phyloP scores from a whole-genome alignment of 2,329 filamentous ascomycete genomes.

The Didymella pinodella region DNA sequence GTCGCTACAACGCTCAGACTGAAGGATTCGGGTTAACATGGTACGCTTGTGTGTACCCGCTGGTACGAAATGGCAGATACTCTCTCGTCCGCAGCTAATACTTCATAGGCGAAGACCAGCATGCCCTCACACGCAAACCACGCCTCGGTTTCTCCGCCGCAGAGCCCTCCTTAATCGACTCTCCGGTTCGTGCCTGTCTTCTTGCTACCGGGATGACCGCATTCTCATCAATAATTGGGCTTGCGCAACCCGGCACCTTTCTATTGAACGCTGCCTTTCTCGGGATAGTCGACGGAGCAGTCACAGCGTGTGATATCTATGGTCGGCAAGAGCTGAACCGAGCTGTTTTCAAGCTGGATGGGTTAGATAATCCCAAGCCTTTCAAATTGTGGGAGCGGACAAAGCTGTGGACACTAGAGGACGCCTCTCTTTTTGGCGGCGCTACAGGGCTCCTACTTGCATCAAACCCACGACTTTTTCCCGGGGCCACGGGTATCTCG shows the following conservation, averaged over 20 bases:
- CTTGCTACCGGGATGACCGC: conserved; percentile 23
- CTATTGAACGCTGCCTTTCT: conserved; percentile 25
- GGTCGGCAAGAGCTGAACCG: conserved; percentile 29
- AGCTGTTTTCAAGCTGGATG: conserved; percentile 30
- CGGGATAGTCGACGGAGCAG: conserved; percentile 21
- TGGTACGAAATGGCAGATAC: conserved; percentile 18
- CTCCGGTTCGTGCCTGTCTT: conserved; percentile 18
- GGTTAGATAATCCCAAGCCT: conserved; percentile 25
- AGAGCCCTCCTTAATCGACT: conserved; percentile 17
- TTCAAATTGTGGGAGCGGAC: conserved; percentile 34
- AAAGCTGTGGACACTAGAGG: conserved; percentile 28
- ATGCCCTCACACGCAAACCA: conserved; percentile 20
- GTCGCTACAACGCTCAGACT: not conserved
- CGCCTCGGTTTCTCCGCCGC: conserved; percentile 16
- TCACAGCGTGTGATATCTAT: conserved; percentile 20
- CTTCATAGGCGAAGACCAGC: conserved; percentile 31
- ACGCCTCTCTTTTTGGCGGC: conserved; percentile 27
- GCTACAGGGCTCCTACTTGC: conserved; percentile 25
- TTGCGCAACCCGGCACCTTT: conserved; percentile 30
- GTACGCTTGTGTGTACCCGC: conserved; percentile 36
- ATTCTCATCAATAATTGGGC: conserved; percentile 24
- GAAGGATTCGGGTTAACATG: conserved; percentile 22
- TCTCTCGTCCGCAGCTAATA: conserved; percentile 13
- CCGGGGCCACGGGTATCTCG: conserved; percentile 26
- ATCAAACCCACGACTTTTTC: conserved; percentile 28